Conservation (phyloP, 495 filamentous ascomycete genomes). For the Saxophila tyrrhenica region DNA sequence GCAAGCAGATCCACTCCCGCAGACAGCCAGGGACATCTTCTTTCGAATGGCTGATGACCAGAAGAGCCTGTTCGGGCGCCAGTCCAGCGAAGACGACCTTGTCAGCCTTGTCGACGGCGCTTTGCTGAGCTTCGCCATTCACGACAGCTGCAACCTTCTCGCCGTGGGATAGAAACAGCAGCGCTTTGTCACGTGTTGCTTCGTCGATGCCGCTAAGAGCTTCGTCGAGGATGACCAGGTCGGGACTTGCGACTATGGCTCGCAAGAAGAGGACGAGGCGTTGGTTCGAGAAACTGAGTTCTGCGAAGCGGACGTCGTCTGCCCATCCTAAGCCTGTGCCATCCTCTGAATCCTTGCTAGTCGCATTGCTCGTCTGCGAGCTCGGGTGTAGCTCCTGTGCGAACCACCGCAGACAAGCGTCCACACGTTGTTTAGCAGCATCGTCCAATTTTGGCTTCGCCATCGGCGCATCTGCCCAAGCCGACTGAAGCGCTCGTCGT, state of each 20-base stretch:
- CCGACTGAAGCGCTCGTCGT: conserved; percentile 63
- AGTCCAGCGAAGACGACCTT: conserved; percentile 42
- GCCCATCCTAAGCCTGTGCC: conserved; percentile 49
- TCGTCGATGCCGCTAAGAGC: conserved; percentile 84
- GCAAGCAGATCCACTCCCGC: conserved; percentile 69
- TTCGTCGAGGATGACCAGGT: conserved; percentile 87
- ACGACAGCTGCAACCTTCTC: conserved; percentile 15
- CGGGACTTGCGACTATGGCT: conserved; percentile 68
- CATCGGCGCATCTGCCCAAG: conserved; percentile 81
- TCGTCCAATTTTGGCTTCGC: conserved; percentile 51
- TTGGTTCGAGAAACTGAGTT: conserved; percentile 66
- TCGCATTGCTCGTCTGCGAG: background rate
- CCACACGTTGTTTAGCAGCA: conserved; percentile 44
- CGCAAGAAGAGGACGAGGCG: conserved; percentile 76
- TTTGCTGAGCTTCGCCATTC: background rate
- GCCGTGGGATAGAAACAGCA: conserved; percentile 50
- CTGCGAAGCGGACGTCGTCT: conserved; percentile 55
- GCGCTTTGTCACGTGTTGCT: conserved; percentile 68
- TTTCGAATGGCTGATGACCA: conserved; percentile 78
- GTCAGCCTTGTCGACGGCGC: conserved; percentile 17
- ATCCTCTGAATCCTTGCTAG: background rate
- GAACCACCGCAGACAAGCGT: conserved; percentile 61
- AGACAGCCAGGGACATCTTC: conserved; percentile 80
- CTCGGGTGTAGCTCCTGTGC: conserved; percentile 56
- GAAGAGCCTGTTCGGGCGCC: conserved; percentile 57